Evolutionary conservation across 106 monocot species (phyloP).

Genomic region (Phalaenopsis aphrodite): DNA sequence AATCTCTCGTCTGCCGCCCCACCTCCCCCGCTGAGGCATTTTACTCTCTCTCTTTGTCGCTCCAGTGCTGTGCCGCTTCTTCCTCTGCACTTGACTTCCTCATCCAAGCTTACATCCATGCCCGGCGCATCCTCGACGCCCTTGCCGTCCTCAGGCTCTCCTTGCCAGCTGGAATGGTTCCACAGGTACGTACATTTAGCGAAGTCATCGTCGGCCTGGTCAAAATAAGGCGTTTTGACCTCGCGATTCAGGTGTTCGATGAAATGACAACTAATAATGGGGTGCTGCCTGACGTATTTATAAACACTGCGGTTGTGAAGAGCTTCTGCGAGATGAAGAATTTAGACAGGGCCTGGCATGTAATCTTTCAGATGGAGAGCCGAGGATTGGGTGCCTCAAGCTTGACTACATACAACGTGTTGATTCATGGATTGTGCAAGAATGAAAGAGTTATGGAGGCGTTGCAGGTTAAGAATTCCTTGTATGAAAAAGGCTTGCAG

Average conservation of each 20-base stretch:
- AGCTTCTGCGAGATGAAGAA: conserved; percentile 68
- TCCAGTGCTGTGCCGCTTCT: conserved; percentile 4
- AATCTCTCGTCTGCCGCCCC: conserved; percentile 33
- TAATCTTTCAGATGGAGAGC: conserved; percentile 40
- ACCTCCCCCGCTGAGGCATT: conserved; percentile 16
- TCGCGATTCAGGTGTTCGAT: conserved; percentile 37
- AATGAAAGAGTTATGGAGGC: conserved; percentile 43
- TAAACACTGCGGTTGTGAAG: conserved; percentile 48
- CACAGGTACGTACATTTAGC: conserved; percentile 39
- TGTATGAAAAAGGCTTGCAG: conserved; percentile 37
- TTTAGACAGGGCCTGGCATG: conserved; percentile 37
- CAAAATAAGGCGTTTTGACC: conserved; percentile 40
- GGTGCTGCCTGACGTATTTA: conserved; percentile 37
- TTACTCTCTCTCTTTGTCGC: conserved; percentile 10
- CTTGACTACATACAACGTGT: conserved; percentile 57
- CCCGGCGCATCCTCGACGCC: conserved; percentile 30
- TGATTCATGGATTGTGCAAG: conserved; percentile 90
- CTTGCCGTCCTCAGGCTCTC: conserved; percentile 19
- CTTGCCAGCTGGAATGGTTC: conserved; percentile 3
- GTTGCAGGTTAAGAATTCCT: conserved; percentile 41
- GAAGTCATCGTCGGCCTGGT: conserved; percentile 48
- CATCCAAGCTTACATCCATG: conserved; percentile 23
- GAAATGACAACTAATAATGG: conserved; percentile 16
- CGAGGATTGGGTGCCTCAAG: conserved; percentile 18
- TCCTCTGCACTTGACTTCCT: conserved; percentile 23